Conservation (phyloP, 176 grass and related monocot genomes). For the Urochloa ruziziensis region DNA sequence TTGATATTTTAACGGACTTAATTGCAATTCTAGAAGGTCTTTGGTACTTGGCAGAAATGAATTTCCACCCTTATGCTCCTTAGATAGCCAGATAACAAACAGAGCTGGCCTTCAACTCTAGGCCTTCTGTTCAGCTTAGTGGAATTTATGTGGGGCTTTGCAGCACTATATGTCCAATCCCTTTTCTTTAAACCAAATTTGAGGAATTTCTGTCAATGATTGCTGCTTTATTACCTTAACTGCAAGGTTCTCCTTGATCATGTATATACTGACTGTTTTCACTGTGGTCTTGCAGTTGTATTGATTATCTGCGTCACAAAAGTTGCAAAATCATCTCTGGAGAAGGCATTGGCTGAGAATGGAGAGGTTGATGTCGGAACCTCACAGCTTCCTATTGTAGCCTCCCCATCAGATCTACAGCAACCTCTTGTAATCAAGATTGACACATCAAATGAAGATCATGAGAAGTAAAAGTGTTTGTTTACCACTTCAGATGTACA, state of each 20-base stretch:
- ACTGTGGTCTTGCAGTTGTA: conserved; percentile 46
- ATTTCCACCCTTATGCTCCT: background rate
- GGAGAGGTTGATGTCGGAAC: conserved; percentile 47
- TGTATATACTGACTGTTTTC: conserved; percentile 1
- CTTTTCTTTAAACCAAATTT: background rate
- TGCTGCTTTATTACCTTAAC: background rate
- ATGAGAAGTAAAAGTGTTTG: conserved; percentile 55
- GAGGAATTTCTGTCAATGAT: background rate
- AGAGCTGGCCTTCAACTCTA: background rate
- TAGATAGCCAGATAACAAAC: background rate
- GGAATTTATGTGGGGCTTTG: background rate
- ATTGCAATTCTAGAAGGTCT: background rate
- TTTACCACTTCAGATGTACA: conserved; percentile 50
- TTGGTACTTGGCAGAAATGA: background rate
- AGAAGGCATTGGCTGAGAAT: conserved; percentile 93
- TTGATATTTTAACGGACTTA: background rate
- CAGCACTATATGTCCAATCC: background rate
- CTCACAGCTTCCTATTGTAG: conserved; percentile 66
- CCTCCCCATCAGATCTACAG: conserved; percentile 53
- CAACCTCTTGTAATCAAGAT: conserved; percentile 93
- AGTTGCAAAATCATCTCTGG: conserved; percentile 76
- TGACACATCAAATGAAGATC: conserved; percentile 72
- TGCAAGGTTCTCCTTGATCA: background rate
- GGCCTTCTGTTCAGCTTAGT: background rate
- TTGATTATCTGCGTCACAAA: conserved; percentile 82